phyloP scores from a whole-genome alignment of 106 monocot genomes.

The Amphibolis antarctica region DNA sequence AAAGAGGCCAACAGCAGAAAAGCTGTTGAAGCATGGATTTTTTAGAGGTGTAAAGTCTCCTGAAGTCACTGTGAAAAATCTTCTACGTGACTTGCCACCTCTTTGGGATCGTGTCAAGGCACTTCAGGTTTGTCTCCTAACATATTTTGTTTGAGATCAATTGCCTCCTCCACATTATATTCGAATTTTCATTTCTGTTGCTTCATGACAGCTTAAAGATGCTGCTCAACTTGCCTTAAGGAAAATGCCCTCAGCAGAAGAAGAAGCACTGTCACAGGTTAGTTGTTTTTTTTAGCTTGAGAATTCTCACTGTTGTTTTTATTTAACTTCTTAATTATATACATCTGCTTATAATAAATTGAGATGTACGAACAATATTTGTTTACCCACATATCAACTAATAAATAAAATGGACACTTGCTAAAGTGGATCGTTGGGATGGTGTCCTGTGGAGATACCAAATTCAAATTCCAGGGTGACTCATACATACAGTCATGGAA shows the following conservation, averaged over 20 bases:
- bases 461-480: too few relatives aligned
- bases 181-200: background rate
- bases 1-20: constrained; percentile 92
- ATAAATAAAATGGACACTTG: too few relatives aligned
- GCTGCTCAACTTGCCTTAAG: constrained; percentile 84
- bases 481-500: too few relatives aligned
- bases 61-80: constrained; percentile 54
- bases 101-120: constrained; percentile 95
- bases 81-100: constrained; percentile 65
- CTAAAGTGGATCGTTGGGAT: too few relatives aligned
- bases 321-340: too few relatives aligned
- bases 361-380: too few relatives aligned
- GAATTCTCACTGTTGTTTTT: too few relatives aligned
- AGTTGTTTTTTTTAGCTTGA: background rate
- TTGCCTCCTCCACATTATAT: background rate
- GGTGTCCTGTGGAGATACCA: too few relatives aligned
- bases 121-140: constrained; percentile 51
- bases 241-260: constrained; percentile 86
- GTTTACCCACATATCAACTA: too few relatives aligned
- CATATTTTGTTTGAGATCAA: background rate
- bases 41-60: constrained; percentile 74
- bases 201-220: constrained; percentile 61
- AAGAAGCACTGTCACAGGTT: constrained; percentile 89
- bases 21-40: constrained; percentile 80
- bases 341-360: too few relatives aligned